Percentiles rank a stretch among this genome's conserved stretches.
Evolutionary conservation across 2,329 filamentous ascomycete species (phyloP).

Genomic region (Rugonectria rugulosa): DNA sequence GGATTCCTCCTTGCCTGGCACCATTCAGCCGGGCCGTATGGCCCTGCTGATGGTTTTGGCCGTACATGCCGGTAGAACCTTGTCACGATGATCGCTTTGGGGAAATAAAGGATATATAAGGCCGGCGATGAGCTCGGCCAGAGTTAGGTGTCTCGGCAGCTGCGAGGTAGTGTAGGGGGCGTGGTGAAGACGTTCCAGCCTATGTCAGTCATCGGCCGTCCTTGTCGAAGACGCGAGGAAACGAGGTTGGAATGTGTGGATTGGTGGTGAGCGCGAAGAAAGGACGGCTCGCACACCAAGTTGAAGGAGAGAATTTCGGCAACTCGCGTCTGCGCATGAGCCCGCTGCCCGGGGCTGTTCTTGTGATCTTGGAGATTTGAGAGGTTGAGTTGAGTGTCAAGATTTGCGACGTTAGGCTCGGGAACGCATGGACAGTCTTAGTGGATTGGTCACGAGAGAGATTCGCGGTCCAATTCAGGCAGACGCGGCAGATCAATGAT

Average conservation of each 20-base stretch:
- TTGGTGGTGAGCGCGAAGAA: constrained; percentile 26
- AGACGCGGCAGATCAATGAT: constrained; percentile 6
- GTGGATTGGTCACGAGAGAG: constrained; percentile 21
- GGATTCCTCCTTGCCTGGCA: constrained; percentile 66
- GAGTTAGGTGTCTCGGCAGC: constrained; percentile 30
- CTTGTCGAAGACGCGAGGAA: constrained; percentile 3
- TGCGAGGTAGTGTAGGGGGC: constrained; percentile 20
- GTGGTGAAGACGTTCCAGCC: constrained; percentile 29
- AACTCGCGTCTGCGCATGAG: constrained; percentile 52
- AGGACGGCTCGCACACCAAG: constrained; percentile 41
- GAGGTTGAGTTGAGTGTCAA: constrained; percentile 21
- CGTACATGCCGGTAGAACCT: constrained; percentile 70
- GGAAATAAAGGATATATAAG: constrained; percentile 31
- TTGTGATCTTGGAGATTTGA: constrained; percentile 25
- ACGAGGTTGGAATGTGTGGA: constrained; percentile 17
- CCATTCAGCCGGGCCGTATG: constrained; percentile 78
- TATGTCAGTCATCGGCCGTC: constrained; percentile 35
- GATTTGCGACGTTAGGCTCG: constrained; percentile 35
- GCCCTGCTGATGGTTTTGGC: constrained; percentile 74
- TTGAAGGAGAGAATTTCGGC: constrained; percentile 42
- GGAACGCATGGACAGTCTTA: constrained; percentile 40
- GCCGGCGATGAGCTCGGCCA: constrained; percentile 42
- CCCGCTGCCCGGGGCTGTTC: constrained; percentile 33
- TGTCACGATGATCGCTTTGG: constrained; percentile 23
- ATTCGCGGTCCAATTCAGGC: constrained; percentile 13